Evolutionary conservation across 2,329 filamentous ascomycete species (phyloP), one percentile per base, ranked within the genome.

Genomic region (Rachicladosporium sp.): DNA sequence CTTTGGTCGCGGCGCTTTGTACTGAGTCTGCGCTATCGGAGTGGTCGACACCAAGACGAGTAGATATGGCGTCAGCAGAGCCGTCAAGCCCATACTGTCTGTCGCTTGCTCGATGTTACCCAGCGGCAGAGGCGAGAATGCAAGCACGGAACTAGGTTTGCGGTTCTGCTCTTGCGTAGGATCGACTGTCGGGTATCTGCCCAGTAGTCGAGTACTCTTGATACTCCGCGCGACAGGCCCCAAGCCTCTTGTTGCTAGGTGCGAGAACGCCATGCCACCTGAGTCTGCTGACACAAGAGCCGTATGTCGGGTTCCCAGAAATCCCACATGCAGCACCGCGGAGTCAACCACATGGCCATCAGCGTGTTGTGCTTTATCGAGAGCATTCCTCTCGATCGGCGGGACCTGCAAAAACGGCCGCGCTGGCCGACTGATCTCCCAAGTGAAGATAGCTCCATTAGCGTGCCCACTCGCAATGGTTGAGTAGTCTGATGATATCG

Each of bases 41-140:
- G 89, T 98, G 0, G 91, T 98, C 0, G 93, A 98, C 9, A 98
- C 91, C 51, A 98, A 88, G 30, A 98, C 91, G 31, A 98, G 69
- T 4, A 98, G 68, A 60, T 98, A 96, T 0, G 91, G 91, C 0
- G 91, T 98, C 41, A 98, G 69, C 71, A 98, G 87, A 4, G 93
- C 93, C 33, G 93, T 95, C 41, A 98, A 64, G 0, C 91, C 91
- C 68, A 98, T 76, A 3, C 73, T 71, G 58, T 98, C 91, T 2
- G 87, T 93, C 4, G 80, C 73, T 48, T 89, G 80, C 56, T 94
- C 88, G 2, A 93, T 77, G 54, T 96, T 98, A n/a, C 91, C 91
- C 0, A 98, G 70, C 0, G 93, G 91, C 29, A 96, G 67, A 8
- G 91, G 79, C 3, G 86, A 79, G 61, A 98, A 96, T 0, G 86